Percentiles rank a stretch among this genome's conserved stretches.
Evolutionary conservation across 768 basidiomycete species (phyloP).

Genomic region (Suillus luteus): DNA sequence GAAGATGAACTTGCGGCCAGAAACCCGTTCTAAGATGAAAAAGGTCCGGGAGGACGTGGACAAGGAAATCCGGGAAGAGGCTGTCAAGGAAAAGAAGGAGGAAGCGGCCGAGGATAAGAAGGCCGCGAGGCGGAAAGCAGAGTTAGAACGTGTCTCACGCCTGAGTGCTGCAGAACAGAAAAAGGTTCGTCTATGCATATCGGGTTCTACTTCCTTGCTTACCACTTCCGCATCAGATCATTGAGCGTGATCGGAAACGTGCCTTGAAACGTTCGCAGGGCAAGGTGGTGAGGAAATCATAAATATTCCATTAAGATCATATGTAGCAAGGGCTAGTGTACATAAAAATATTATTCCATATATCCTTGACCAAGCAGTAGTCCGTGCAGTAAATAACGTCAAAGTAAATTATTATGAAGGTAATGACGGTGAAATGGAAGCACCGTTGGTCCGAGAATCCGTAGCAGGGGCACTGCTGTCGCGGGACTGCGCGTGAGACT

Average conservation of each 20-base stretch:
- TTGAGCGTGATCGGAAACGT: slow-evolving; percentile 81
- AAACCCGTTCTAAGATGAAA: slow-evolving; percentile 77
- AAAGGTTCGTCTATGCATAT: slow-evolving; percentile 51
- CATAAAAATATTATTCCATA: slow-evolving; percentile 4
- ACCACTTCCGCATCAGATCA: slow-evolving; percentile 40
- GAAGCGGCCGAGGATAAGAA: slow-evolving; percentile 72
- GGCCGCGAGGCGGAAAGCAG: slow-evolving; percentile 69
- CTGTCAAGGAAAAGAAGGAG: slow-evolving; percentile 66
- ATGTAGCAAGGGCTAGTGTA: background rate
- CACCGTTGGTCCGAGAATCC: background rate
- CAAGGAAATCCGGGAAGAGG: slow-evolving; percentile 67
- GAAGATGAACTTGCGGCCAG: slow-evolving; percentile 68
- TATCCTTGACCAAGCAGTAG: background rate
- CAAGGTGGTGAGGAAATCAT: slow-evolving; percentile 58
- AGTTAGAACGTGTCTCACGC: slow-evolving; percentile 71
- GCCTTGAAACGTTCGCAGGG: slow-evolving; percentile 68
- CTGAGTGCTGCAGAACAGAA: slow-evolving; percentile 80
- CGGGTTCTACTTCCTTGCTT: background rate
- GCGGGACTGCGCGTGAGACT: background rate
- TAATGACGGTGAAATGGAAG: slow-evolving; percentile 1
- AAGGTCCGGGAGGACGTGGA: slow-evolving; percentile 74
- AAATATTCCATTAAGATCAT: background rate
- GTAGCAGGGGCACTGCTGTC: background rate
- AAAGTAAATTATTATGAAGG: background rate
- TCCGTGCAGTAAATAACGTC: background rate